Evolutionary conservation across 140 eudicot genomes (phyloP), one percentile per base, ranked within the genome.

Genomic region (Oenanthe javanica): DNA sequence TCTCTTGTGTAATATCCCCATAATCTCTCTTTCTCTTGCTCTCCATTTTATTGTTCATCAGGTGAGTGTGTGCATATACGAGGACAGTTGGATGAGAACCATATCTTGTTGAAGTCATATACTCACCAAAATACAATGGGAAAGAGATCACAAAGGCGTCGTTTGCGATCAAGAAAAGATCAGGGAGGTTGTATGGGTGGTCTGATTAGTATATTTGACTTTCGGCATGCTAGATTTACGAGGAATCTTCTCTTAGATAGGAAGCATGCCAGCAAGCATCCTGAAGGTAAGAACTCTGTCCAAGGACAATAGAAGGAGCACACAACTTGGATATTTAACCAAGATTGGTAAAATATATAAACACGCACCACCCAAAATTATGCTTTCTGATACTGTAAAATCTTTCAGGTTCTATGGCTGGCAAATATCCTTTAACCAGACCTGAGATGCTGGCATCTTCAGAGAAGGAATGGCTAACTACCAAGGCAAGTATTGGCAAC

Each of bases 121-220:
- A 42, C 63, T 49, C 69, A 42, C 15, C 49, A 67, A 31, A 42
- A 55, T 77, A 79, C n/a, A 19, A 93, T 95, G 99, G 93, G 92
- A 48, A 95, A 89, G 87, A 90, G 75, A 84, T 88, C 97, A 59
- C 88, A 84, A 80, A 90, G 86, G 76, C 97, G 89, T 23, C 72
- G 80, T 49, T 83, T 77, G 14, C 84, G 91, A 49, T 85, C 79
- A 54, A 91, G 91, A 80, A 92, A 87, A 80, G 89, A 88, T 59
- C 96, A 88, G 25, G 86, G 89, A 16, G 99, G 99, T 21, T 95
- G 99, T 77, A 93, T 95, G 83, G 87, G 87, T 88, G 95, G 99
- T 77, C 78, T 95, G 83, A 87, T 95, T 77, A 89, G 85, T 77
- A 86, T 95, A 69, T 93, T 95, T 72, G 96, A 95, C 87, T 93